phyloP scores from a whole-genome alignment of 129 eudicot genomes.

The Artemisia tridentata region DNA sequence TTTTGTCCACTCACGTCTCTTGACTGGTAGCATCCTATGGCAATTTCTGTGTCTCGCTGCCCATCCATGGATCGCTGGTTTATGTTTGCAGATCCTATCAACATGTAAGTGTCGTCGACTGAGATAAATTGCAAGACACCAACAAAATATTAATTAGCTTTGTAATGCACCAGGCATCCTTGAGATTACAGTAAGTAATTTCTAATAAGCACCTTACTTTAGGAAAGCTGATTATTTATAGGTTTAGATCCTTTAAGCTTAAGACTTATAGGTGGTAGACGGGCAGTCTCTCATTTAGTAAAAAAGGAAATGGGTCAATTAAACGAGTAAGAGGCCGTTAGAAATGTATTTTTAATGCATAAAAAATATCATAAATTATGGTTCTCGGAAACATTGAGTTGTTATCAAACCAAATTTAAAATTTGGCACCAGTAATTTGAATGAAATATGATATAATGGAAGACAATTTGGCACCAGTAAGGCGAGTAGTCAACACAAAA shows the following conservation, averaged over 20 bases:
- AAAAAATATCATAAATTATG: too few relatives aligned
- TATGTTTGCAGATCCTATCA: slow-evolving; percentile 92
- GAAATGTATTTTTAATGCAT: too few relatives aligned
- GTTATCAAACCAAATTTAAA: too few relatives aligned
- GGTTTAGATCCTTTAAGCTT: background rate
- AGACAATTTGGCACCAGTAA: too few relatives aligned
- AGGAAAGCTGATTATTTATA: background rate
- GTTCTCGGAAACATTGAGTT: too few relatives aligned
- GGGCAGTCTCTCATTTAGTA: too few relatives aligned
- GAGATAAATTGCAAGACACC: slow-evolving; percentile 9
- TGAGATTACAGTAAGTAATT: slow-evolving; percentile 1
- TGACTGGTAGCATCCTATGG: slow-evolving; percentile 84
- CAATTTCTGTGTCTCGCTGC: slow-evolving; percentile 87
- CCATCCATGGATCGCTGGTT: slow-evolving; percentile 99
- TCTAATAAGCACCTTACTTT: background rate
- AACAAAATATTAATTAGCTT: slow-evolving; percentile 10
- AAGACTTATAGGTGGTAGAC: background rate
- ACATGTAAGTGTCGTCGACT: slow-evolving; percentile 85
- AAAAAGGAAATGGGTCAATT: too few relatives aligned
- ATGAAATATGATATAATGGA: too few relatives aligned
- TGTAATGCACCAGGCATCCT: background rate
- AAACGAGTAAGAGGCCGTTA: too few relatives aligned
- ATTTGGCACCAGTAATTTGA: too few relatives aligned
- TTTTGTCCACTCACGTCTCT: slow-evolving; percentile 23
- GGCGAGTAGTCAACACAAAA: too few relatives aligned